Evolutionary conservation across 2,329 filamentous ascomycete genomes (phyloP), one percentile per base, ranked within the genome.

Genomic region (Pezicula radicicola): DNA sequence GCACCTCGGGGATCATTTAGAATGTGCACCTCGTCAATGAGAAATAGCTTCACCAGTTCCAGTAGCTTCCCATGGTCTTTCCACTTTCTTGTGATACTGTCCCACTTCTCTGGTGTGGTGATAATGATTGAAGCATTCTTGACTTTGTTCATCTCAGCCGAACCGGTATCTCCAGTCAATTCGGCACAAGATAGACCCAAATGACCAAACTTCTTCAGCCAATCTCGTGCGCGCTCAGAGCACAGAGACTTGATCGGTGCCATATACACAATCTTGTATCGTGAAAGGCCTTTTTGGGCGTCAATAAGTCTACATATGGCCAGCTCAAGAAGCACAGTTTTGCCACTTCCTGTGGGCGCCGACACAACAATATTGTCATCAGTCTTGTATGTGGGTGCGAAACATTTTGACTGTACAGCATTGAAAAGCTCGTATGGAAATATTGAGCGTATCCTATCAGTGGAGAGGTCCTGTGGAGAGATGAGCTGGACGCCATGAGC

Each of bases 81-180:
- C 91, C 91, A 95, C 64, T 90, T 92, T 16, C 90, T 78, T 0
- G 91, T 95, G 66, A 94, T 85, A 54, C 89, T 93, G 65, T 96
- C 90, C 90, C 90, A 95, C 64, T 95, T 95, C 68, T 96, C 90
- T 0, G 91, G 90, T 0, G 90, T 96, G 0, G 91, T 94, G 55
- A 95, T 79, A 58, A 96, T 93, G 56, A 96, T 89, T 44, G 85
- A 85, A 3, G 89, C 89, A 59, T 77, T 82, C 54, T 90, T 85
- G 6, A 93, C 86, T 49, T 79, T 81, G 19, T 76, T 76, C 53
- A 91, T 75, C 58, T 92, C 84, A 5, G 73, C 70, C 48, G 79
- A 75, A 36, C 88, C 85, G 0, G 88, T 92, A 64, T 95, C 91
- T 1, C 91, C 90, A 3, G 91, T 96, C 52, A 95, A 76, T 66